phyloP scores from a whole-genome alignment of 371 early-diverging fungal species.

The Globomyces sp. region DNA sequence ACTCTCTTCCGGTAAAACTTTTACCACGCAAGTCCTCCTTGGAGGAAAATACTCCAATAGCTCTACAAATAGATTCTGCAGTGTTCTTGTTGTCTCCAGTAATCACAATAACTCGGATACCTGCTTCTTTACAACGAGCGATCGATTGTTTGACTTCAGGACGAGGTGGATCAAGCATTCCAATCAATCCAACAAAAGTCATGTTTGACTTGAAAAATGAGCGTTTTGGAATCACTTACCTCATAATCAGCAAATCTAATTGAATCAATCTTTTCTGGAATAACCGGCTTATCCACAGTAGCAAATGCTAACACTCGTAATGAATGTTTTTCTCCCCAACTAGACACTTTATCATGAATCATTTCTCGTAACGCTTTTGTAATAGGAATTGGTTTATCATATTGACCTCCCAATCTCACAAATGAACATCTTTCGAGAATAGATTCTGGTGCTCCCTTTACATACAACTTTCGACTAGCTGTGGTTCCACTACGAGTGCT shows the following conservation, averaged over 20 bases:
- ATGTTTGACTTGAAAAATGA: conserved; percentile 46
- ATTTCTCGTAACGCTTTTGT: conserved; percentile 62
- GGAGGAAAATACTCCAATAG: conserved; percentile 85
- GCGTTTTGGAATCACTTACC: too few species aligned
- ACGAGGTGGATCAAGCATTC: conserved; percentile 97
- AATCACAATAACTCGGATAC: conserved; percentile 96
- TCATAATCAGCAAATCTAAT: conserved; percentile 68
- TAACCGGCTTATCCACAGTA: conserved; percentile 63
- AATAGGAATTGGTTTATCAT: conserved; percentile 61
- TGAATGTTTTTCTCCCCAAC: conserved; percentile 74
- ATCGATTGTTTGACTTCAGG: conserved; percentile 88
- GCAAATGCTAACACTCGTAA: conserved; percentile 91
- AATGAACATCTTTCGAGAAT: conserved; percentile 83
- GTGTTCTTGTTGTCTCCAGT: conserved; percentile 98
- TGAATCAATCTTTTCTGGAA: conserved; percentile 55
- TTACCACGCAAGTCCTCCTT: conserved; percentile 68
- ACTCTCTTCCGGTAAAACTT: conserved; percentile 91
- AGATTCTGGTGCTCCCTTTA: conserved; percentile 95
- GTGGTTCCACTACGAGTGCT: conserved; percentile 18
- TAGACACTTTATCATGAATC: conserved; percentile 66
- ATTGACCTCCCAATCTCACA: conserved; percentile 53
- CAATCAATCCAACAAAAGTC: conserved; percentile 91
- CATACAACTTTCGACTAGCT: conserved; percentile 42
- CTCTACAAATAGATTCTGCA: conserved; percentile 90
- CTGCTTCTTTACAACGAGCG: conserved; percentile 81